Percentiles rank a stretch among this genome's conserved stretches.
Evolutionary conservation across 23 red algal genomes (phyloP).

Genomic region (Agarophyton chilense): DNA sequence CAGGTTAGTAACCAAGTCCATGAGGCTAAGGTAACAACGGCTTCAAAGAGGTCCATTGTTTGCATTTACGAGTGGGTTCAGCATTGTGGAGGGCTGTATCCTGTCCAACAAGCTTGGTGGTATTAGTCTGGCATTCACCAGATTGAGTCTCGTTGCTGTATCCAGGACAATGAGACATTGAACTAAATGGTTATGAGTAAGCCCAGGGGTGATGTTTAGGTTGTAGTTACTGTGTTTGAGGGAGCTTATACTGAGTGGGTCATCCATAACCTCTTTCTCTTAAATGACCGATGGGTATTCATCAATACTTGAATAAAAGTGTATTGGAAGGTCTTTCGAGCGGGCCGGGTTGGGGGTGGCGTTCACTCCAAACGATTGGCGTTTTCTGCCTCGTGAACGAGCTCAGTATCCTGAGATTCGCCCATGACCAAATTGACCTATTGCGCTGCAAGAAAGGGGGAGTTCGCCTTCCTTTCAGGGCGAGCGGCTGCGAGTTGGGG

Average conservation of each 20-base stretch:
- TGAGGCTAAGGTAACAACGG: neutral
- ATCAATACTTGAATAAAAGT: neutral
- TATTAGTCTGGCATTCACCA: no score
- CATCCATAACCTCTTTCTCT: neutral
- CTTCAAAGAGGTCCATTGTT: neutral
- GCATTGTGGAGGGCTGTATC: neutral
- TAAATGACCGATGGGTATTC: neutral
- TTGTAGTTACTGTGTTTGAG: neutral
- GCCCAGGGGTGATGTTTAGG: neutral
- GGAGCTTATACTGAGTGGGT: neutral
- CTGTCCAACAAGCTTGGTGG: neutral
- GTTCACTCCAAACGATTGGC: neutral
- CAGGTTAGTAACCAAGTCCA: neutral
- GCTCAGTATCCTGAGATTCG: no score
- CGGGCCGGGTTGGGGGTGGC: neutral
- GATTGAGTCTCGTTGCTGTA: conserved; percentile 25
- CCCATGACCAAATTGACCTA: neutral
- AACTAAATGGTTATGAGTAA: conserved; percentile 5
- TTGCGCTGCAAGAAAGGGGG: no score
- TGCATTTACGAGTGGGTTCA: neutral
- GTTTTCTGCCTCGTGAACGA: neutral
- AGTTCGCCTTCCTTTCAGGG: no score
- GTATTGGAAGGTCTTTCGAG: neutral
- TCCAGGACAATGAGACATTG: neutral
- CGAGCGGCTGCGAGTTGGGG: no score